A percentile compares a stretch with the other conserved stretches of the same genome.
Conservation (phyloP, 1,139 yeast species). For the Suhomyces coccinellae region DNA sequence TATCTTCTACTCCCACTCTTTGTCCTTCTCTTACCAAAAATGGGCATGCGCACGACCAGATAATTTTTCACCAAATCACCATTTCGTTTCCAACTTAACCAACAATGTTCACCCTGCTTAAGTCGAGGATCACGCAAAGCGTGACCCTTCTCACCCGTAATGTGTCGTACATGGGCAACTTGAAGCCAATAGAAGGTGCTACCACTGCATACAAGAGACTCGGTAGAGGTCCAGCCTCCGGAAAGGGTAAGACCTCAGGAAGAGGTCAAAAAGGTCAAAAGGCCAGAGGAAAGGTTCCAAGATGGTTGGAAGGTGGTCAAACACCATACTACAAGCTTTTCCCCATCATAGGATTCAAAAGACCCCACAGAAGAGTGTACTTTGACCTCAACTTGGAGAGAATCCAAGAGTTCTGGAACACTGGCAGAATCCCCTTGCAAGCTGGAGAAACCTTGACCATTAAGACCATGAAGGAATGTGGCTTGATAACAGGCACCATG, state of each 20-base stretch:
- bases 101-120: slow-evolving; percentile 10
- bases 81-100: not conserved
- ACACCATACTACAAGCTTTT: slow-evolving; percentile 87
- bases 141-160: slow-evolving; percentile 11
- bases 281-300: slow-evolving; percentile 87
- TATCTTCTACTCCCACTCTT: not conserved
- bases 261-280: slow-evolving; percentile 99
- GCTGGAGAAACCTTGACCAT: slow-evolving; percentile 65
- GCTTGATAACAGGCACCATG: slow-evolving; percentile 69
- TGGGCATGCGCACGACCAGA: slow-evolving; percentile 8
- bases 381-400: slow-evolving; percentile 57
- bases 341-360: slow-evolving; percentile 87
- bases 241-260: slow-evolving; percentile 90
- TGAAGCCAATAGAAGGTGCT: slow-evolving; percentile 44
- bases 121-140: slow-evolving; percentile 8
- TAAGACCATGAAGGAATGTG: slow-evolving; percentile 65
- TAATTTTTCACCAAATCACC: slow-evolving; percentile 11
- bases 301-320: slow-evolving; percentile 99
- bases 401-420: slow-evolving; percentile 62
- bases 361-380: slow-evolving; percentile 51
- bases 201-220: slow-evolving; percentile 59
- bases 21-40: not conserved
- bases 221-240: slow-evolving; percentile 97
- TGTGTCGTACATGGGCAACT: slow-evolving; percentile 35
- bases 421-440: slow-evolving; percentile 66